A percentile compares a stretch with the other conserved stretches of the same genome.
Evolutionary conservation across 1,139 yeast species (phyloP).

Genomic region (Pneumocystis jirovecii): DNA sequence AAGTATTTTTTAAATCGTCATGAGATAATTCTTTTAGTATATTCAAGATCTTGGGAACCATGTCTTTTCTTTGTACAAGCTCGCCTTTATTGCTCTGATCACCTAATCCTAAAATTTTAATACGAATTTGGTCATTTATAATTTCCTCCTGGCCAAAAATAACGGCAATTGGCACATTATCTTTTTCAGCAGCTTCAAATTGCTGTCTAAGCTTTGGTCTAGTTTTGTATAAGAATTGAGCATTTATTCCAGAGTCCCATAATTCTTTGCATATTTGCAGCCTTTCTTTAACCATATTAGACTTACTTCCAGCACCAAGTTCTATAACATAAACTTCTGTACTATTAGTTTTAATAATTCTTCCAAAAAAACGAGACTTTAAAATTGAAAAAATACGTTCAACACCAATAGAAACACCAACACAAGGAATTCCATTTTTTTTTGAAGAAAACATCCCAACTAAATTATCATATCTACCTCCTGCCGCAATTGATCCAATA

Average conservation of each 20-base stretch:
- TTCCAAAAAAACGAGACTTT: slow-evolving; percentile 49
- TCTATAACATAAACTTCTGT: slow-evolving; percentile 96
- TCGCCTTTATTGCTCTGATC: slow-evolving; percentile 69
- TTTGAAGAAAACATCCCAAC: slow-evolving; percentile 93
- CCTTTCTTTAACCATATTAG: slow-evolving; percentile 90
- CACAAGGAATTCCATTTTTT: slow-evolving; percentile 76
- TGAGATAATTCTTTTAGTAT: slow-evolving; percentile 6
- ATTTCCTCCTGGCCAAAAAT: slow-evolving; percentile 91
- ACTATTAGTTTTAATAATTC: slow-evolving; percentile 54
- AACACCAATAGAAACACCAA: slow-evolving; percentile 91
- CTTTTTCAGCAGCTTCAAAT: slow-evolving; percentile 91
- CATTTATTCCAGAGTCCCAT: slow-evolving; percentile 79
- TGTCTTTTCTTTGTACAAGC: slow-evolving; percentile 44
- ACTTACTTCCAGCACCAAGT: slow-evolving; percentile 91
- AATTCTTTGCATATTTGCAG: slow-evolving; percentile 66
- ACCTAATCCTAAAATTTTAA: slow-evolving; percentile 79
- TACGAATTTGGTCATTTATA: slow-evolving; percentile 63
- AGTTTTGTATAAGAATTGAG: slow-evolving; percentile 80
- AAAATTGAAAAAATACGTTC: slow-evolving; percentile 85
- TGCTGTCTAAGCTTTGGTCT: slow-evolving; percentile 92
- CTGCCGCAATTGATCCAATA: slow-evolving; percentile 96
- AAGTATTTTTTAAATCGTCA: background rate
- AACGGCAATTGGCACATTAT: slow-evolving; percentile 82
- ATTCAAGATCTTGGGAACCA: slow-evolving; percentile 39
- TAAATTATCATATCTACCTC: slow-evolving; percentile 91